Base-by-base conservation (phyloP, 2,329 filamentous ascomycete species). In the Sclerotinia subarctica region DNA sequence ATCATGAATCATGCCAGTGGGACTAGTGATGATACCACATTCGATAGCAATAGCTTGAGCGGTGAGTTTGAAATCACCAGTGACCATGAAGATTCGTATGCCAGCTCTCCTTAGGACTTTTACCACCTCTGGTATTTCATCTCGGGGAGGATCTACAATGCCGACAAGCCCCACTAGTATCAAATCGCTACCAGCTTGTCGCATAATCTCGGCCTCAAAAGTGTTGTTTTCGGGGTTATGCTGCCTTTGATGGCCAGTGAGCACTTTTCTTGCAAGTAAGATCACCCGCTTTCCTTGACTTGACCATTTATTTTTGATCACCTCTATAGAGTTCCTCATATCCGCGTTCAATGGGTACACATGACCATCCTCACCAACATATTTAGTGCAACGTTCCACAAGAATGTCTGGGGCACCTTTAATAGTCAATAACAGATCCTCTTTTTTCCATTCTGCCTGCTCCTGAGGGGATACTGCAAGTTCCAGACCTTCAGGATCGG, bases 61-160 rank as follows among this genome's bases (percentile, higher is more conserved):
- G 0, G 90, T 93, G n/a, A 92, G 82, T 51, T 88, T 88, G 75
- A 90, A 92, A 74, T 93, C 90, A 4, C 90, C 90, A 1, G 90
- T 93, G 69, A 85, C 90, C 90, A 93, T 93, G 77, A 90, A 88
- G 51, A 92, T 86, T 19, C 88, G 82, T 64, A 93, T 89, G 1
- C 89, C 88, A 2, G 90, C 90, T 0, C 84, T 82, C 4, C 89
- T 85, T 21, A 92, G 81, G 0, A 84, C 89, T 19, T 81, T 78
- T 46, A 87, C 80, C 0, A 86, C 85, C 7, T 81, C 80, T 0
- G 84, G 82, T 46, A 87, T 87, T 72, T 88, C 86, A 52, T 83
- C 80, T 65, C 85, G 80, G 8, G 84, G 84, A 35, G 85, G 85
- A 71, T 88, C 85, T 35, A 86, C 81, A 56, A 88, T 84, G 17